These are phyloP conservation scores for Cynanchum wilfordii DNA, from an alignment of 257 asterid species.

Conservation along the genomic window DNA sequence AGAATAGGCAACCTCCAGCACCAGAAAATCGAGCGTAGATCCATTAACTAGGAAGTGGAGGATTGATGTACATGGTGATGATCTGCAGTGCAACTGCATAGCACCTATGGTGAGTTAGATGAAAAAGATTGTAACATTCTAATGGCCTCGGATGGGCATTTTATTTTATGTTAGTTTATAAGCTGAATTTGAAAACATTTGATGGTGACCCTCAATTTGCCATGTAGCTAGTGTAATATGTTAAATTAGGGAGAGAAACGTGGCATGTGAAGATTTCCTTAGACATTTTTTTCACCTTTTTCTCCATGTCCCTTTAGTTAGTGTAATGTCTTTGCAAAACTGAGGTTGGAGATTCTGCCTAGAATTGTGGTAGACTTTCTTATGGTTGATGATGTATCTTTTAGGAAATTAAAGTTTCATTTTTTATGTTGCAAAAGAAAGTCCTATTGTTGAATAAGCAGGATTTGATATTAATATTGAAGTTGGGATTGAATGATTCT, in stretches of 20 bases:
- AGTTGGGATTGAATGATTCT: neutral
- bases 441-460: neutral
- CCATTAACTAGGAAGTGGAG: conserved; percentile 5
- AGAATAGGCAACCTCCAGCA: conserved; percentile 14
- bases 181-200: neutral
- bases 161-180: neutral
- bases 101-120: conserved; percentile 6
- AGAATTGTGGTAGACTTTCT: neutral
- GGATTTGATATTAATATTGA: neutral
- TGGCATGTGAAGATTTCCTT: conserved; percentile 5
- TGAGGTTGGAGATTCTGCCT: neutral
- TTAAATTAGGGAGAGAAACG: neutral
- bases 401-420: neutral
- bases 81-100: neutral
- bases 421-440: neutral
- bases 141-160: conserved; percentile 4
- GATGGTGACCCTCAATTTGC: conserved; percentile 2
- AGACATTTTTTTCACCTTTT: neutral
- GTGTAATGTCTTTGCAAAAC: neutral
- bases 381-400: neutral
- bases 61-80: conserved; percentile 8
- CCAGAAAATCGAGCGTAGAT: conserved; percentile 11
- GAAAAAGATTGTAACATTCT: conserved; percentile 7
- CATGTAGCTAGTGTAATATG: neutral
- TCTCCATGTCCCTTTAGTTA: neutral